phyloP scores from a whole-genome alignment of 2,329 filamentous ascomycete species.

The Exophiala bonariae region DNA sequence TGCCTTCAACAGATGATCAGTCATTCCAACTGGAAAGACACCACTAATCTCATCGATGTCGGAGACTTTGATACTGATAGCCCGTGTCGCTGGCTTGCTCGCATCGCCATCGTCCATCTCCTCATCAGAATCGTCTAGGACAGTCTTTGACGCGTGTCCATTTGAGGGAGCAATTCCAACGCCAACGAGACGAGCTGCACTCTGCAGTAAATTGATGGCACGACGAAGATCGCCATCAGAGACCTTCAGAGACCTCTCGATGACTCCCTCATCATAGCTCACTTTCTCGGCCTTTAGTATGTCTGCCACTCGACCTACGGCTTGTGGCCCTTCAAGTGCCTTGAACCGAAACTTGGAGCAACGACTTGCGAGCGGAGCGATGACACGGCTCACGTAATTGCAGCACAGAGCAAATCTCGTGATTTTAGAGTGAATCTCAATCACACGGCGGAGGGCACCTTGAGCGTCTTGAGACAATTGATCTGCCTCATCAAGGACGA shows the following conservation, averaged over 20 bases:
- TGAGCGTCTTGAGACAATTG: constrained; percentile 99
- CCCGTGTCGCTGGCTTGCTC: constrained; percentile 35
- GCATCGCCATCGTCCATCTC: constrained; percentile 60
- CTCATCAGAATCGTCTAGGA: constrained; percentile 56
- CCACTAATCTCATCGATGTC: constrained; percentile 94
- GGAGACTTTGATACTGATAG: constrained; percentile 64
- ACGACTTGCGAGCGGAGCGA: constrained; percentile 87
- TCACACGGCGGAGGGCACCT: constrained; percentile 85
- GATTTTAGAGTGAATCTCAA: constrained; percentile 97
- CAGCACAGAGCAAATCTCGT: constrained; percentile 97
- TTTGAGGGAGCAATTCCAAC: constrained; percentile 46
- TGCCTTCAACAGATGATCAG: constrained; percentile 62
- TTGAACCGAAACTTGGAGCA: constrained; percentile 99
- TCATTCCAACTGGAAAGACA: constrained; percentile 76
- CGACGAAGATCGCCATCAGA: constrained; percentile 94
- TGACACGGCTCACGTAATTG: constrained; percentile 98
- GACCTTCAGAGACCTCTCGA: constrained; percentile 80
- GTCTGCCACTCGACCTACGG: constrained; percentile 72
- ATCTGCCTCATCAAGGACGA: constrained; percentile 93
- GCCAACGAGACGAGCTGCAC: constrained; percentile 83
- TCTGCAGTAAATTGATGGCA: constrained; percentile 94
- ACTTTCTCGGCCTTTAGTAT: constrained; percentile 83
- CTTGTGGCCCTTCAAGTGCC: constrained; percentile 83
- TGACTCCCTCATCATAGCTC: constrained; percentile 70
- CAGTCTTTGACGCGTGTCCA: constrained; percentile 42